Percentiles rank a stretch among this genome's conserved stretches.
phyloP scores from a whole-genome alignment of 2,329 filamentous ascomycete species.

The Amauroascus verrucosus region DNA sequence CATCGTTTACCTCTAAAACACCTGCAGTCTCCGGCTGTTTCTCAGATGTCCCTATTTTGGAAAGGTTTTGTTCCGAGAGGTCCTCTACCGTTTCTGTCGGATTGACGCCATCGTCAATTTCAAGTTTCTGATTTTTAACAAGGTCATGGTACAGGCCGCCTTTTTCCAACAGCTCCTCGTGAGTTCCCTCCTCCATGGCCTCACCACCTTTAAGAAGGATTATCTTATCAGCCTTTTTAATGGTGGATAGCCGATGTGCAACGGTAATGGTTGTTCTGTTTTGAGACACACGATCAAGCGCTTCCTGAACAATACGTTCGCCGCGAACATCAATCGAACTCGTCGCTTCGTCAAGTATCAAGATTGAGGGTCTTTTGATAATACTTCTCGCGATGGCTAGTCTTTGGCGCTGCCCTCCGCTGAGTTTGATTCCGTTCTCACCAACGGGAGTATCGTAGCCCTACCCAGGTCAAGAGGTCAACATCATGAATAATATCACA shows the following conservation, averaged over 20 bases:
- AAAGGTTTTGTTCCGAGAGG: background rate
- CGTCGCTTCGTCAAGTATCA: constrained; percentile 69
- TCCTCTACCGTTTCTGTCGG: constrained; percentile 7
- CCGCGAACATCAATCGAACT: constrained; percentile 52
- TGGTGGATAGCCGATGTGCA: constrained; percentile 62
- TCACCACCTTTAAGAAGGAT: constrained; percentile 62
- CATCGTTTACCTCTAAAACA: constrained; percentile 7
- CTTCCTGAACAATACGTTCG: constrained; percentile 46
- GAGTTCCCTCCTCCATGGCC: constrained; percentile 64
- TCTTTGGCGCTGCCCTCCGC: constrained; percentile 76
- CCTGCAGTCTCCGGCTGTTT: background rate
- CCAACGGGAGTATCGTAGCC: constrained; percentile 66
- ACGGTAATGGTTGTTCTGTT: constrained; percentile 66
- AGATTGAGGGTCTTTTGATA: constrained; percentile 53
- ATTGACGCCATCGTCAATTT: constrained; percentile 13
- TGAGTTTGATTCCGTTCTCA: constrained; percentile 66
- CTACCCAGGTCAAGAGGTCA: constrained; percentile 25
- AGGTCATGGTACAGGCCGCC: constrained; percentile 56
- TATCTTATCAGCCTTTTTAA: constrained; percentile 68
- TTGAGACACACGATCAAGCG: constrained; percentile 46
- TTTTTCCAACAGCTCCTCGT: constrained; percentile 56
- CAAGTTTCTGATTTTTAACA: constrained; percentile 41
- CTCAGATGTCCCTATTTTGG: constrained; percentile 4
- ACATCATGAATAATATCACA: background rate
- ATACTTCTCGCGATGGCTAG: constrained; percentile 65